A percentile compares a stretch with the other conserved stretches of the same genome.
These are phyloP conservation scores for Aspergillus carlsbadensis DNA, from an alignment of 495 filamentous ascomycete species.

Conservation along the genomic window DNA sequence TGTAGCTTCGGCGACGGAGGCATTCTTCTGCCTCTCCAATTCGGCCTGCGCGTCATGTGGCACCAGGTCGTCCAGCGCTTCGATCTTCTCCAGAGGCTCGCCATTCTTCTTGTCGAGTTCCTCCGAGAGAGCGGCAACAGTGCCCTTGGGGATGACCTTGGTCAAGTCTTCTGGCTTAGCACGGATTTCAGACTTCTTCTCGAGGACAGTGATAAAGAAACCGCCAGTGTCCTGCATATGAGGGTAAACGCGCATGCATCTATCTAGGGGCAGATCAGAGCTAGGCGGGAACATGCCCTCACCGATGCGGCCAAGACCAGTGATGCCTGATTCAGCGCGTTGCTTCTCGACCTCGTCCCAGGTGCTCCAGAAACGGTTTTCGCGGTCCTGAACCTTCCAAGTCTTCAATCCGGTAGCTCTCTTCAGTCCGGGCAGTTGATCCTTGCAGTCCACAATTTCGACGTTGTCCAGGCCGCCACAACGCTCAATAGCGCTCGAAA, in stretches of 20 bases:
- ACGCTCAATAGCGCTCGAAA: constrained; percentile 79
- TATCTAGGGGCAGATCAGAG: constrained; percentile 71
- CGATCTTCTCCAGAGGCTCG: constrained; percentile 46
- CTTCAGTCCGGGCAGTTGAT: constrained; percentile 73
- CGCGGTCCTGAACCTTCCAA: constrained; percentile 90
- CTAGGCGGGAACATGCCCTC: constrained; percentile 81
- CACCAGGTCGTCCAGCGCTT: constrained; percentile 49
- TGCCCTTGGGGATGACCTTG: constrained; percentile 53
- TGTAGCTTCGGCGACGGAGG: constrained; percentile 41
- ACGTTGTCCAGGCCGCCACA: constrained; percentile 85
- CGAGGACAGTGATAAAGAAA: constrained; percentile 94
- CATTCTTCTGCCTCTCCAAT: constrained; percentile 42
- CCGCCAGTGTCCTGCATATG: constrained; percentile 94
- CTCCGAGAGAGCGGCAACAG: constrained; percentile 54
- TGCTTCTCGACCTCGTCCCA: constrained; percentile 76
- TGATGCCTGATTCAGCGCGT: constrained; percentile 52
- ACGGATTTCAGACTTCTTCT: constrained; percentile 86
- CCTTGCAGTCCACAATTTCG: constrained; percentile 75
- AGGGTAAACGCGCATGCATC: constrained; percentile 89
- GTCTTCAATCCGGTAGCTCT: constrained; percentile 65
- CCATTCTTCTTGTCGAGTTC: constrained; percentile 51
- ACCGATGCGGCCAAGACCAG: constrained; percentile 61
- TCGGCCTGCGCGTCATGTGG: constrained; percentile 34
- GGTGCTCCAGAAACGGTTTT: constrained; percentile 67
- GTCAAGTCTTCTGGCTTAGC: constrained; percentile 71